phyloP scores from a whole-genome alignment of 805 yeast species.

The Starmerella bombicola region DNA sequence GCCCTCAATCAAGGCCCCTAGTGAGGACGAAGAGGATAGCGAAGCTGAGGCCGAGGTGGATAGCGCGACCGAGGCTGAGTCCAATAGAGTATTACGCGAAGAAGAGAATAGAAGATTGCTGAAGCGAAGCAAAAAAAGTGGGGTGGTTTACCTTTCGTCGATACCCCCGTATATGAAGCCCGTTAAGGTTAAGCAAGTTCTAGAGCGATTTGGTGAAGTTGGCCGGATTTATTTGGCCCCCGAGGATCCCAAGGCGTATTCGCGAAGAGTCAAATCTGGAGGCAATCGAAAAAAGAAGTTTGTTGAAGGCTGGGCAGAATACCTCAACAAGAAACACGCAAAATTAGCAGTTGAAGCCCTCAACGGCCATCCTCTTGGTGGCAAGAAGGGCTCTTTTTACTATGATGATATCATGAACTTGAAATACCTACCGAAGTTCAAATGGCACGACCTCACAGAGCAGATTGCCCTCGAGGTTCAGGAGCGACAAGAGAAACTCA shows the following conservation, averaged over 20 bases:
- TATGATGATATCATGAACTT: constrained; percentile 89
- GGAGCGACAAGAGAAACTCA: constrained; percentile 71
- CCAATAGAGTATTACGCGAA: constrained; percentile 23
- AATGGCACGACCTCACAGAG: constrained; percentile 89
- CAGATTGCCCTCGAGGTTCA: constrained; percentile 87
- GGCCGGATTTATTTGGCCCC: constrained; percentile 79
- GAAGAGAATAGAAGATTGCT: constrained; percentile 30
- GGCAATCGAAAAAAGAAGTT: constrained; percentile 82
- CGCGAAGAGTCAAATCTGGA: constrained; percentile 64
- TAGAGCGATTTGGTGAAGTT: constrained; percentile 73
- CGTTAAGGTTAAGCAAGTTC: constrained; percentile 67
- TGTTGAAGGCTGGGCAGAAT: constrained; percentile 97
- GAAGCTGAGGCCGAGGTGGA: constrained; percentile 23
- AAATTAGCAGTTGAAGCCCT: constrained; percentile 74
- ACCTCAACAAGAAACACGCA: constrained; percentile 69
- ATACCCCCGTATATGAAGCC: constrained; percentile 98
- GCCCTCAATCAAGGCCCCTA: not conserved
- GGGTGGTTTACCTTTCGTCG: constrained; percentile 83
- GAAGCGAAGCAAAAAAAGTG: constrained; percentile 53
- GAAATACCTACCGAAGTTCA: constrained; percentile 80
- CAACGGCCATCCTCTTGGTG: constrained; percentile 84
- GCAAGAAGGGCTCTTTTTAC: constrained; percentile 79
- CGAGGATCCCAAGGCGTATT: constrained; percentile 56
- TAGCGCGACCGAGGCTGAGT: constrained; percentile 17
- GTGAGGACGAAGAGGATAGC: constrained; percentile 12